Evolutionary conservation across 2,329 filamentous ascomycete genomes (phyloP), one percentile per base, ranked within the genome.

Genomic region (Colletotrichum paranaense): DNA sequence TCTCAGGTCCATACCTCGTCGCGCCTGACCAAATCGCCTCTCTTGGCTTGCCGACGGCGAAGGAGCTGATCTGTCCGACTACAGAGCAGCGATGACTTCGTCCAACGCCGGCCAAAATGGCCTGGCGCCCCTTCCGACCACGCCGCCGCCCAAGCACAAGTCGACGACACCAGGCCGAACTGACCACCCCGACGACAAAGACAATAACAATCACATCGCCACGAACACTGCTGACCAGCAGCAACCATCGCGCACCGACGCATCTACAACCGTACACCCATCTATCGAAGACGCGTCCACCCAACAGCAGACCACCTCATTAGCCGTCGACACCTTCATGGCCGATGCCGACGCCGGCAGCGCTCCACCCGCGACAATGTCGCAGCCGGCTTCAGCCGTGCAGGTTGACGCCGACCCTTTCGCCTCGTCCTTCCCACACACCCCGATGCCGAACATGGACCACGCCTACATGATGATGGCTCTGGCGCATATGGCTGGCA

Each of bases 51-150:
- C 73, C 77, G 76, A 76, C 82, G 88, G 85, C 87, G 87, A 88
- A 89, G 84, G 87, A 89, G 88, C 88, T 76, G 73, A 63, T 76
- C 74, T 88, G 87, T 87, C 81, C 77, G 75, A 67, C 73, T 74
- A 76, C 79, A 80, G 81, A 86, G 83, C 82, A 89, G 88, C 88
- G 87, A 90, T 90, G 88, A 89, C 87, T 89, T 90, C 88, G 88
- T 88, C 88, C 80, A 84, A 84, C 81, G 84, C 81, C 81, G 83
- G 82, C 82, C 82, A 80, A 76, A 75, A 79, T 77, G 77, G 77
- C 76, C 71, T 72, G 67, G 72, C 73, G 74, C 76, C 68, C 69
- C 73, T 68, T 76, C 78, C 75, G 75, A 74, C 64, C 62, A 76
- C 68, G 62, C 70, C 75, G 73, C 73, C 70, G 19, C 70, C 75